Percentiles rank a stretch among this genome's conserved stretches.
Conservation (phyloP, 139 green algal genomes). For the Gonium pectorale region DNA sequence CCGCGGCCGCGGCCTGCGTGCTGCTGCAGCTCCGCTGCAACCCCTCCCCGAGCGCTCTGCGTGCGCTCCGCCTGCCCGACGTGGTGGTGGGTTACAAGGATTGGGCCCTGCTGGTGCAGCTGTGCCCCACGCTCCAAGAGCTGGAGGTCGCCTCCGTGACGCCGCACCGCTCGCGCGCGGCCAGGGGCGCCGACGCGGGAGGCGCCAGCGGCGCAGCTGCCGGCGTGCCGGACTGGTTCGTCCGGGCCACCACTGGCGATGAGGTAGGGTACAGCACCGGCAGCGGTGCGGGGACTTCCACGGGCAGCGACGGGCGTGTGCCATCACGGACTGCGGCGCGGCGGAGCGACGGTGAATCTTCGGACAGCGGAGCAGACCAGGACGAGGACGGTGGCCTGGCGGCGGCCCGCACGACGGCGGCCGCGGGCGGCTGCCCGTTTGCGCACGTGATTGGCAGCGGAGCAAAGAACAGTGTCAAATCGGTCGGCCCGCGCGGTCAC, state of each 20-base stretch:
- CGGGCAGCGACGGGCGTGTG: neutral
- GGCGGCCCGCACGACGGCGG: no score
- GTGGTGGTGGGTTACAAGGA: neutral
- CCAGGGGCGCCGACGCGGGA: neutral
- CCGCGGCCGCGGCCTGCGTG: neutral
- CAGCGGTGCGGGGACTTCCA: neutral
- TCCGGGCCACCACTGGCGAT: slow-evolving; percentile 1
- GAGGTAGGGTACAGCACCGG: neutral
- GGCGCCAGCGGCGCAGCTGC: neutral
- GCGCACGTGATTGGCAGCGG: no score
- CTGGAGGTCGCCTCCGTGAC: slow-evolving; percentile 4
- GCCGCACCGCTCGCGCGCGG: neutral
- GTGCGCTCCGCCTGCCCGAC: slow-evolving; percentile 14
- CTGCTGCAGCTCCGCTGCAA: neutral
- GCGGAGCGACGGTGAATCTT: no score
- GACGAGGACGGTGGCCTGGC: no score
- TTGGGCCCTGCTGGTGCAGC: neutral
- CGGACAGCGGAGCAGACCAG: no score
- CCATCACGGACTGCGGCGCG: no score
- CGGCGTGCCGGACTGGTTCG: slow-evolving; percentile 37
- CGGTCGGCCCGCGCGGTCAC: no score
- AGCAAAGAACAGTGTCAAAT: no score
- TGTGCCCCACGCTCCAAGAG: neutral
- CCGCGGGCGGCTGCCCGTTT: no score
- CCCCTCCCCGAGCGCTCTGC: neutral